Evolutionary conservation across 495 filamentous ascomycete genomes (phyloP).

Genomic region (Aspergillus indologenus): DNA sequence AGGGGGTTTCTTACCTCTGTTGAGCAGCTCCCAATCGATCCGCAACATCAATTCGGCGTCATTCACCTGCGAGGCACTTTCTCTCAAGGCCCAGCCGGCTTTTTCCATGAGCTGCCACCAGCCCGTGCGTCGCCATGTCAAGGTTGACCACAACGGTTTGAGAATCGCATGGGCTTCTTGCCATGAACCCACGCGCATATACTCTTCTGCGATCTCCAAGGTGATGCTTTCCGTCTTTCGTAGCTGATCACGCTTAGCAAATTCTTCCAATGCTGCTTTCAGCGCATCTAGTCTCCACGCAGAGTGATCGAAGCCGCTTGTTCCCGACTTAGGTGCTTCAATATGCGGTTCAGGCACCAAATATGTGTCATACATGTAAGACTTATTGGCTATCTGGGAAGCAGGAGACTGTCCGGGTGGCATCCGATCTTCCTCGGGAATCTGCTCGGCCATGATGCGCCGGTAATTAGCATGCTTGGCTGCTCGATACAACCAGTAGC

Average conservation of each 20-base stretch:
- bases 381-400: slow-evolving; percentile 62
- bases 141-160: slow-evolving; percentile 65
- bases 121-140: slow-evolving; percentile 71
- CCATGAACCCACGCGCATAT: slow-evolving; percentile 62
- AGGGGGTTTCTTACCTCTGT: slow-evolving; percentile 52
- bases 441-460: slow-evolving; percentile 57
- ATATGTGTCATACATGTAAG: slow-evolving; percentile 78
- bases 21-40: slow-evolving; percentile 83
- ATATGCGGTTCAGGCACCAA: slow-evolving; percentile 73
- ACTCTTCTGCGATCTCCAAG: slow-evolving; percentile 66
- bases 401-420: slow-evolving; percentile 65
- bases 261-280: slow-evolving; percentile 61
- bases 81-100: slow-evolving; percentile 68
- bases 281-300: slow-evolving; percentile 58
- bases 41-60: slow-evolving; percentile 65
- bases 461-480: slow-evolving; percentile 63
- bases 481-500: slow-evolving; percentile 78
- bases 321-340: slow-evolving; percentile 59
- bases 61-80: slow-evolving; percentile 62
- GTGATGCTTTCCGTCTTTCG: slow-evolving; percentile 66
- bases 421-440: slow-evolving; percentile 70
- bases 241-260: slow-evolving; percentile 57
- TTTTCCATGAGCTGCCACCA: slow-evolving; percentile 78
- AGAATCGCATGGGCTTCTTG: slow-evolving; percentile 64
- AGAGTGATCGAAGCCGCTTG: slow-evolving; percentile 60